Base-by-base conservation (phyloP, 805 yeast genomes). In the Pichia pseudocactophila region DNA sequence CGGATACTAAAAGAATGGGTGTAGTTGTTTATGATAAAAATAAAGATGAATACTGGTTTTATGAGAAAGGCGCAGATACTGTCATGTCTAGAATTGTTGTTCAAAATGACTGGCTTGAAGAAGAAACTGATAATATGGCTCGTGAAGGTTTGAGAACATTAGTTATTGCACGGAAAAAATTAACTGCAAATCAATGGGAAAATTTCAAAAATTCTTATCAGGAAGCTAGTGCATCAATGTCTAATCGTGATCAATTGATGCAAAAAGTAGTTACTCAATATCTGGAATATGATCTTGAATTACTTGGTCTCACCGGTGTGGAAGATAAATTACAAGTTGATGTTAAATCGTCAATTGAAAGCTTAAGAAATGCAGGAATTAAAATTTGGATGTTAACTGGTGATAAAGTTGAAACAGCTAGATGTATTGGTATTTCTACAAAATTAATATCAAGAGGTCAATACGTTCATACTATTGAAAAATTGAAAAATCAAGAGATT, bases 321-420 rank as follows among this genome's bases (percentile, higher is more conserved):
- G 99, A 92, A 58, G 99, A 92, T 59, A 85, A 87, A 58, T 70
- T 92, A 38, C 99, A 92, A 59, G 73, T 76, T 44, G 88, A 90
- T 59, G 96, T 94, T 38, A 90, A 90, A 62, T 74, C 94, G 0
- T 86, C 96, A 0, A 80, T 92, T 45, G 99, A 92, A 65, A 70
- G 89, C 30, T 69, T 92, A 51, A 74, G 98, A 52, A 92, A 94
- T 63, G 99, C 97, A 0, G 98, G 97, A 4, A 78, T 94, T 43
- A 89, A 89, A 55, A 92, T 92, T 40, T 92, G 99, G 99, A 94
- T 92, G 98, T 68, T 92, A 37, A 92, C 99, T 0, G 99, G 99
- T 51, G 99, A 92, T 61, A 92, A 92, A 60, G 97, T 92, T 7
- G 99, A 92, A 64, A 92, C 99, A 0, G 98, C 98, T 1, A 78